Percentiles rank a stretch among this genome's conserved stretches.
These are phyloP conservation scores for Hortaea sp. DNA, from an alignment of 2,329 filamentous ascomycete species.

Conservation along the genomic window DNA sequence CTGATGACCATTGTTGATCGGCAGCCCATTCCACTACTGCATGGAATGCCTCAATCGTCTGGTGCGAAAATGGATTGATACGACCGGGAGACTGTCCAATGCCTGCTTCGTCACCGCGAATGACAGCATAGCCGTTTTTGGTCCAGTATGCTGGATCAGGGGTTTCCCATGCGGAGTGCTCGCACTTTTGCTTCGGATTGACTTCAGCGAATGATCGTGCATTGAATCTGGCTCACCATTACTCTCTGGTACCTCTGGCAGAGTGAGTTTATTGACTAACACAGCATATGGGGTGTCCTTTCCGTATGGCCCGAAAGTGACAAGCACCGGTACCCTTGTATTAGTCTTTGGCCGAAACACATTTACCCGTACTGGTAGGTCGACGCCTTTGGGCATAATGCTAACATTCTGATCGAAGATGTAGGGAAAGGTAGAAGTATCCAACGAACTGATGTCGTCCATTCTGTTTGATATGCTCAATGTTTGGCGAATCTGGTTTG, in stretches of 20 bases:
- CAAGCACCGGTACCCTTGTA: slow-evolving; percentile 47
- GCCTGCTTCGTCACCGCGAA: slow-evolving; percentile 24
- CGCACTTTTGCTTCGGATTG: slow-evolving; percentile 28
- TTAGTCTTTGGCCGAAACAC: slow-evolving; percentile 25
- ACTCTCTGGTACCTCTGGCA: not conserved
- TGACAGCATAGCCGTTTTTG: slow-evolving; percentile 23
- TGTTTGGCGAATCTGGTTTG: no score
- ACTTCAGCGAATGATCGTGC: slow-evolving; percentile 38
- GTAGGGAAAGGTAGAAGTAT: slow-evolving; percentile 21
- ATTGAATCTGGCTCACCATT: slow-evolving; percentile 33
- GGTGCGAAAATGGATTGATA: slow-evolving; percentile 31
- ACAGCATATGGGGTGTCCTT: slow-evolving; percentile 59
- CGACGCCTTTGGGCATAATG: slow-evolving; percentile 18
- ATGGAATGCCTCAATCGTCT: slow-evolving; percentile 34
- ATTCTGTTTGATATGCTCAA: slow-evolving; percentile 22
- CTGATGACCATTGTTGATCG: slow-evolving; percentile 34
- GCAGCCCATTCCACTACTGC: slow-evolving; percentile 35
- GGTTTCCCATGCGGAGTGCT: slow-evolving; percentile 38
- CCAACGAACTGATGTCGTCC: slow-evolving; percentile 20
- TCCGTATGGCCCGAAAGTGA: slow-evolving; percentile 65
- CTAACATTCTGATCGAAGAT: slow-evolving; percentile 25
- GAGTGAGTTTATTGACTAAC: slow-evolving; percentile 22
- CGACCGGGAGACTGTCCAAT: slow-evolving; percentile 27
- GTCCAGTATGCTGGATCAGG: slow-evolving; percentile 30
- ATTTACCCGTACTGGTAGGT: slow-evolving; percentile 23